These are phyloP conservation scores for Plenodomus tracheiphilus DNA, from an alignment of 2,329 filamentous ascomycete genomes.

Conservation along the genomic window DNA sequence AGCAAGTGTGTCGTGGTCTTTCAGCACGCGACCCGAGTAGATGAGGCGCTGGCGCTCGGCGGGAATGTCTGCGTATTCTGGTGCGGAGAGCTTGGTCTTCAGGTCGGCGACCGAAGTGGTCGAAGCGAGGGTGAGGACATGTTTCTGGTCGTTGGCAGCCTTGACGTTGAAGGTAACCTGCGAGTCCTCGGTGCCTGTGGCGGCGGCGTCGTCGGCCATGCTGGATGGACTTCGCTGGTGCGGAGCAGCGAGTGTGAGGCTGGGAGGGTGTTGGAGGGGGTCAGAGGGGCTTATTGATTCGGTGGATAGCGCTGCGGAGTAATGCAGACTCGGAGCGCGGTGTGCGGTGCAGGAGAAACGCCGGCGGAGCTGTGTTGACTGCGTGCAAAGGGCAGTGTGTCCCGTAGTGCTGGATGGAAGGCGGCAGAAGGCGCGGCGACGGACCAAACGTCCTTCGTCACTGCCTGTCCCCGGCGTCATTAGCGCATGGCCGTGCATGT, in stretches of 20 bases:
- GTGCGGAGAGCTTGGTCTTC: slow-evolving; percentile 81
- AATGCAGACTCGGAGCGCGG: slow-evolving; percentile 6
- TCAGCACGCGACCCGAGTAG: slow-evolving; percentile 95
- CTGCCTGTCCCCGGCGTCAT: slow-evolving; percentile 15
- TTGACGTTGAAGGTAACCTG: slow-evolving; percentile 97
- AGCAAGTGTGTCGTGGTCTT: slow-evolving; percentile 83
- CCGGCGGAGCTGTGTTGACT: too few relatives aligned
- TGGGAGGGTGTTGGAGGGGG: background rate
- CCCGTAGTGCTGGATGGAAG: slow-evolving; percentile 19
- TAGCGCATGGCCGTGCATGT: slow-evolving; percentile 16
- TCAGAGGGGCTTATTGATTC: background rate
- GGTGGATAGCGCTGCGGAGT: background rate
- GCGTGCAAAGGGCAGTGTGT: too few relatives aligned
- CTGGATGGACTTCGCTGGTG: slow-evolving; percentile 7
- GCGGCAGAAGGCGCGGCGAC: slow-evolving; percentile 26
- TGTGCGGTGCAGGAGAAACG: slow-evolving; percentile 7
- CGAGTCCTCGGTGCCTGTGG: slow-evolving; percentile 61
- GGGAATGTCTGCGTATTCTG: slow-evolving; percentile 84
- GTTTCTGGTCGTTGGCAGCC: slow-evolving; percentile 87
- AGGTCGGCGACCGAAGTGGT: slow-evolving; percentile 80
- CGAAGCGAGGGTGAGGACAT: slow-evolving; percentile 77
- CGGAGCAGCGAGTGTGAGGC: slow-evolving; percentile 12
- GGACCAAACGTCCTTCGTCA: slow-evolving; percentile 20
- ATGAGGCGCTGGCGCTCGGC: slow-evolving; percentile 90
- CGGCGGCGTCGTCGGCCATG: slow-evolving; percentile 67